Conservation (phyloP, 2,329 filamentous ascomycete genomes). For the Sphaerulina vaccinii region DNA sequence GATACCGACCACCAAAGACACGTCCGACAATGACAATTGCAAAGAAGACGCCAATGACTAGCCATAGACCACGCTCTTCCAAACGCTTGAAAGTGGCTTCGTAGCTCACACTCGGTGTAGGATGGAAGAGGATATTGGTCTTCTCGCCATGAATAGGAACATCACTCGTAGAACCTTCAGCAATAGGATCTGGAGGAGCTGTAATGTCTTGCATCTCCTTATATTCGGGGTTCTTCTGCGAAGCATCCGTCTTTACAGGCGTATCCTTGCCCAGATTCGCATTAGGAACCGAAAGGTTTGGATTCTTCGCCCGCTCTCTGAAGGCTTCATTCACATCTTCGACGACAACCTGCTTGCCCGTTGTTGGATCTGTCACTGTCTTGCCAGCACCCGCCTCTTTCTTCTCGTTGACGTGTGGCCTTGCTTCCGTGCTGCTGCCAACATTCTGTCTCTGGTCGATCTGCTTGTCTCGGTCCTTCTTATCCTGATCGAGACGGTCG, state of each 20-base stretch:
- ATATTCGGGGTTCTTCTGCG: constrained; percentile 76
- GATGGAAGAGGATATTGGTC: constrained; percentile 94
- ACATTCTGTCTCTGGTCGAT: constrained; percentile 56
- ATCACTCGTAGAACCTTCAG: constrained; percentile 79
- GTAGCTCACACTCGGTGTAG: constrained; percentile 84
- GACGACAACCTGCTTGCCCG: constrained; percentile 80
- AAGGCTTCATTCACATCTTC: constrained; percentile 73
- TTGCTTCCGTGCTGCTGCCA: constrained; percentile 38
- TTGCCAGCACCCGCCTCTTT: constrained; percentile 52
- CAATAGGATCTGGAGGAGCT: constrained; percentile 83
- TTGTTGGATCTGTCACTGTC: constrained; percentile 80
- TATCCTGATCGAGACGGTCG: constrained; percentile 73
- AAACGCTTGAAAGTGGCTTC: constrained; percentile 80
- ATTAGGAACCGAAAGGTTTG: constrained; percentile 80
- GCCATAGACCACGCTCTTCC: constrained; percentile 69
- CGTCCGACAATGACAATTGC: constrained; percentile 75
- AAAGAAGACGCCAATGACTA: constrained; percentile 70
- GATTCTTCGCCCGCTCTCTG: constrained; percentile 69
- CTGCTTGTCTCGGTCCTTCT: constrained; percentile 68
- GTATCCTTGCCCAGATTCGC: constrained; percentile 78
- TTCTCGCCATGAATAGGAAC: constrained; percentile 95
- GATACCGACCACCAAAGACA: constrained; percentile 73
- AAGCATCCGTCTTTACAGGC: constrained; percentile 67
- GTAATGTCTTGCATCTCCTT: constrained; percentile 83
- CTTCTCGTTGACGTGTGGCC: constrained; percentile 50